phyloP scores from a whole-genome alignment of 768 basidiomycete species.

The Agaricus sinodeliciosus region DNA sequence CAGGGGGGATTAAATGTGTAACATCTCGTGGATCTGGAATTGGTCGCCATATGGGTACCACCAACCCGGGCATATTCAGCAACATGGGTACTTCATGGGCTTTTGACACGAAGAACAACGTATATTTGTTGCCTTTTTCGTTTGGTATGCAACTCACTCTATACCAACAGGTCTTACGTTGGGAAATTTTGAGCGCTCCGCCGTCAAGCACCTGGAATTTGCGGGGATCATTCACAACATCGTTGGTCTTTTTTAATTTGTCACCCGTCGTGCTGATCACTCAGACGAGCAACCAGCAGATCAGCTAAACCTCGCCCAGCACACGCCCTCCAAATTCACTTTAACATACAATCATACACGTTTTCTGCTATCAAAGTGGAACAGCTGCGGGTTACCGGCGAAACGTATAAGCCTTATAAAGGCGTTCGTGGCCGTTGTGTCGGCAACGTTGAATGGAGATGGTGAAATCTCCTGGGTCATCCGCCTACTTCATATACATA shows the following conservation, averaged over 20 bases:
- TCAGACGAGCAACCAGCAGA: constrained; percentile 16
- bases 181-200: constrained; percentile 67
- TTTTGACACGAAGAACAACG: constrained; percentile 67
- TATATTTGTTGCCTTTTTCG: constrained; percentile 17
- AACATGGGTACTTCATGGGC: constrained; percentile 62
- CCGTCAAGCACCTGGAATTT: constrained; percentile 68
- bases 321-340: constrained; percentile 66
- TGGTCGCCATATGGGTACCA: constrained; percentile 25
- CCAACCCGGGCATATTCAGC: constrained; percentile 24
- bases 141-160: not conserved
- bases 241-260: constrained; percentile 31
- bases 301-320: constrained; percentile 52
- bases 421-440: constrained; percentile 67
- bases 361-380: constrained; percentile 83
- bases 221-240: constrained; percentile 69
- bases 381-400: constrained; percentile 72
- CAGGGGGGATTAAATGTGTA: constrained; percentile 67
- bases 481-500: no score
- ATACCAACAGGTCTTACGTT: constrained; percentile 52
- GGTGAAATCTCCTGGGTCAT: constrained; percentile 22
- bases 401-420: constrained; percentile 87
- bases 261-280: constrained; percentile 1
- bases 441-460: constrained; percentile 70
- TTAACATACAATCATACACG: constrained; percentile 63
- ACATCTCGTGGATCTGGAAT: constrained; percentile 50